phyloP scores from a whole-genome alignment of 495 filamentous ascomycete genomes.

The Neurospora sp. region DNA sequence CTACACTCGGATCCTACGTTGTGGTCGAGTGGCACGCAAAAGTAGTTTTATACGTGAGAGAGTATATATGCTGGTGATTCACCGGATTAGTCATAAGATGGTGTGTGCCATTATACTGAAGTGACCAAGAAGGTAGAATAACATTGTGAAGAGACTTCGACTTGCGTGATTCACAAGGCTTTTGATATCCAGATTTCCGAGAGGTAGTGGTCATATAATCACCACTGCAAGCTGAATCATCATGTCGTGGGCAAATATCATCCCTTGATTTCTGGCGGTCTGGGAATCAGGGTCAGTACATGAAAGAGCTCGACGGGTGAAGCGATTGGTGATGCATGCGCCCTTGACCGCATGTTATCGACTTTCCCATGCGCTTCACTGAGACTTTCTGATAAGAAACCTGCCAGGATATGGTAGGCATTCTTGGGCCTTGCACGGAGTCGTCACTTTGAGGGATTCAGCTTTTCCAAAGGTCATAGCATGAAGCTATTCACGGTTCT shows the following conservation, averaged over 20 bases:
- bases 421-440: not conserved
- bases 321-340: not conserved
- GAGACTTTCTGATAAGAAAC: not conserved
- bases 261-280: not conserved
- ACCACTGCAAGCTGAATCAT: not conserved
- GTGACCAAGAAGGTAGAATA: not conserved
- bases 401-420: not conserved
- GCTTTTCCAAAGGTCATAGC: not conserved
- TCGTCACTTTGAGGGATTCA: not conserved
- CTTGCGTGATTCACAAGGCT: not conserved
- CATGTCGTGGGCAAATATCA: not conserved
- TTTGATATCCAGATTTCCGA: not conserved
- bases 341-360: not conserved
- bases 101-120: not conserved
- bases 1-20: not conserved
- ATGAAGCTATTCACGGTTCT: not conserved
- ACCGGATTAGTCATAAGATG: not conserved
- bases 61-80: not conserved
- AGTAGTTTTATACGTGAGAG: not conserved
- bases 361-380: not conserved
- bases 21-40: not conserved
- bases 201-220: not conserved
- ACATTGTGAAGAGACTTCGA: not conserved
- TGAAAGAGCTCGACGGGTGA: not conserved
- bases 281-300: not conserved